phyloP scores from a whole-genome alignment of 305 asterid species.

The Euphrasia arctica region DNA sequence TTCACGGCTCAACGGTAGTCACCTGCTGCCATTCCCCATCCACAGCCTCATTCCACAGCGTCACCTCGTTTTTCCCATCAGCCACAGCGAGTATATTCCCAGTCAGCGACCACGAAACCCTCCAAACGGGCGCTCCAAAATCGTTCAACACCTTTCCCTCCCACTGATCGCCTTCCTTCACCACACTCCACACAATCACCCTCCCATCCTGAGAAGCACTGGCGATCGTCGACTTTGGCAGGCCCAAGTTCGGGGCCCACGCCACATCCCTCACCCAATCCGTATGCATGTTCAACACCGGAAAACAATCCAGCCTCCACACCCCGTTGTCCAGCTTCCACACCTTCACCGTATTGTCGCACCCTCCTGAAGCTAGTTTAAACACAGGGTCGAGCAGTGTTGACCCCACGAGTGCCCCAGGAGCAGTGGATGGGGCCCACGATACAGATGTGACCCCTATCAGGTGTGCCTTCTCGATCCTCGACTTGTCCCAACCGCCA shows the following conservation, averaged over 20 bases:
- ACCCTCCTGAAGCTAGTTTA: constrained; percentile 76
- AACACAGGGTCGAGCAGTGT: constrained; percentile 42
- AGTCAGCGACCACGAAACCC: constrained; percentile 77
- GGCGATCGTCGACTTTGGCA: constrained; percentile 72
- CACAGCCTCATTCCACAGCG: constrained; percentile 74
- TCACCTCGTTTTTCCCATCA: constrained; percentile 53
- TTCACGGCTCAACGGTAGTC: constrained; percentile 46
- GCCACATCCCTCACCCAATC: constrained; percentile 85
- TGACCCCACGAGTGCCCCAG: constrained; percentile 58
- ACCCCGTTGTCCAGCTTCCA: constrained; percentile 61
- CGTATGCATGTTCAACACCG: constrained; percentile 60
- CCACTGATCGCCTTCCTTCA: constrained; percentile 68
- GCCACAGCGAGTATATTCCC: constrained; percentile 84
- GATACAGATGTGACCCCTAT: constrained; percentile 73
- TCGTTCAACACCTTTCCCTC: constrained; percentile 59
- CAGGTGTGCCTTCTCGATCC: constrained; percentile 67
- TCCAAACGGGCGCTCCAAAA: constrained; percentile 63
- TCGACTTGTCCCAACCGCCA: constrained; percentile 65
- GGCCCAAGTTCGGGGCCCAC: constrained; percentile 76
- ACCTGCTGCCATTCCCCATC: constrained; percentile 79
- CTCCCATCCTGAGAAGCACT: constrained; percentile 74
- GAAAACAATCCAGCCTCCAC: constrained; percentile 77
- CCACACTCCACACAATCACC: constrained; percentile 56
- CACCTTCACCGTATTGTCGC: constrained; percentile 69
- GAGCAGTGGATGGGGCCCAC: constrained; percentile 65